Conservation (phyloP, 1,139 yeast genomes). For the Debaryomycetaceae sp. region DNA sequence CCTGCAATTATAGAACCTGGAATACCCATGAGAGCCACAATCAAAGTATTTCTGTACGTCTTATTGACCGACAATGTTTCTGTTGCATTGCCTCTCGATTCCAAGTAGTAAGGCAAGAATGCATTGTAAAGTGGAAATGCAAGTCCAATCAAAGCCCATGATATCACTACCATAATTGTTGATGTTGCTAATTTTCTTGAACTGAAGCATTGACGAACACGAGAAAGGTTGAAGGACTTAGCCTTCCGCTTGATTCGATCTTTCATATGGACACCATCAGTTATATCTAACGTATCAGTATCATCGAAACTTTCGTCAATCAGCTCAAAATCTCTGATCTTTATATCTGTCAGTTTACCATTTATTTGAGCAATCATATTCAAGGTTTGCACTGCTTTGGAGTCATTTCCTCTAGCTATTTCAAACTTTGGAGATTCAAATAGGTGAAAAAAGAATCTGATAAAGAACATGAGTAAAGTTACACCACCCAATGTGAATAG, state of each 20-base stretch:
- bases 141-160: constrained; percentile 45
- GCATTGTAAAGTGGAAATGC: constrained; percentile 47
- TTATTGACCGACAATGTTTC: constrained; percentile 30
- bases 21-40: constrained; percentile 39
- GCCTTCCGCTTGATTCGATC: constrained; percentile 23
- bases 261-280: constrained; percentile 11
- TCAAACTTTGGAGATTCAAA: constrained; percentile 40
- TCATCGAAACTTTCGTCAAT: constrained; percentile 22
- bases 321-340: constrained; percentile 28
- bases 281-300: background rate
- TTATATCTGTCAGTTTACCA: constrained; percentile 19
- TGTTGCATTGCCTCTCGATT: constrained; percentile 30
- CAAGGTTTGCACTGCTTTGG: constrained; percentile 31
- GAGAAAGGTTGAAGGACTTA: constrained; percentile 26
- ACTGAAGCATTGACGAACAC: constrained; percentile 35
- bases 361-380: constrained; percentile 37
- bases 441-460: constrained; percentile 34
- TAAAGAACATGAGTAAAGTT: constrained; percentile 33
- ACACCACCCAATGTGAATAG: constrained; percentile 40
- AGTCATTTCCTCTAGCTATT: constrained; percentile 38
- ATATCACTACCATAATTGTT: constrained; percentile 30
- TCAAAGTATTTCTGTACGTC: constrained; percentile 39
- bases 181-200: constrained; percentile 32
- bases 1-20: constrained; percentile 44
- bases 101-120: constrained; percentile 38